Conservation (phyloP, 257 asterid genomes). For the Solanum ahanhuiri region DNA sequence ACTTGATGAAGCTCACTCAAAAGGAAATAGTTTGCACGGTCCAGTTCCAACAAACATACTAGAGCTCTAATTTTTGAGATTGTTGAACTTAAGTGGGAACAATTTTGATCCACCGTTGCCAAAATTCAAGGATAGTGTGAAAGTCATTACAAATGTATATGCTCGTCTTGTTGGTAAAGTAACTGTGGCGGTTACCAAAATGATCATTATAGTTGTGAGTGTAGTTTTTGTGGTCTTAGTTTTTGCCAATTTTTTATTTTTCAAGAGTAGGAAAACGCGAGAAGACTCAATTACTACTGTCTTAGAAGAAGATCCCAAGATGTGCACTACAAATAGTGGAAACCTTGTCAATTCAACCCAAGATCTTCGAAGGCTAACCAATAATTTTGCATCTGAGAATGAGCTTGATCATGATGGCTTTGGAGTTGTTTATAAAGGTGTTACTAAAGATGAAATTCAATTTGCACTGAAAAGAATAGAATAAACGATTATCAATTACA, state of each 20-base stretch:
- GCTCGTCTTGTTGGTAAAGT: too few relatives aligned
- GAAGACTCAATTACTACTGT: neutral
- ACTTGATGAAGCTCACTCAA: neutral
- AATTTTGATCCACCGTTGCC: too few relatives aligned
- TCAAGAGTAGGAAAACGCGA: neutral
- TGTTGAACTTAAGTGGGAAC: neutral
- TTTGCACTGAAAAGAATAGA: too few relatives aligned
- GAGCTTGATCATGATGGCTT: neutral
- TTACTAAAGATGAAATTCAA: neutral
- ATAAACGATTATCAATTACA: neutral
- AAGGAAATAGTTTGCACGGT: too few relatives aligned
- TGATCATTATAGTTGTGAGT: neutral
- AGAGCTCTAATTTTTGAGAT: too few relatives aligned
- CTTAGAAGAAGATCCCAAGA: too few relatives aligned
- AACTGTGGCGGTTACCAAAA: too few relatives aligned
- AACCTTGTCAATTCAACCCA: neutral
- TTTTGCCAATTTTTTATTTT: too few relatives aligned
- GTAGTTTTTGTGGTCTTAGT: neutral
- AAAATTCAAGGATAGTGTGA: neutral
- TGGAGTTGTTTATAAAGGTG: neutral
- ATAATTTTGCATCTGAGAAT: too few relatives aligned
- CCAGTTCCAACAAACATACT: too few relatives aligned
- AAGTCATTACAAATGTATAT: too few relatives aligned
- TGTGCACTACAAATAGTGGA: neutral
- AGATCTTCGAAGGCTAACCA: too few relatives aligned